These are phyloP conservation scores for Dictyostelium brefeldianum DNA, from an alignment of 78 protist genomes.

Conservation along the genomic window DNA sequence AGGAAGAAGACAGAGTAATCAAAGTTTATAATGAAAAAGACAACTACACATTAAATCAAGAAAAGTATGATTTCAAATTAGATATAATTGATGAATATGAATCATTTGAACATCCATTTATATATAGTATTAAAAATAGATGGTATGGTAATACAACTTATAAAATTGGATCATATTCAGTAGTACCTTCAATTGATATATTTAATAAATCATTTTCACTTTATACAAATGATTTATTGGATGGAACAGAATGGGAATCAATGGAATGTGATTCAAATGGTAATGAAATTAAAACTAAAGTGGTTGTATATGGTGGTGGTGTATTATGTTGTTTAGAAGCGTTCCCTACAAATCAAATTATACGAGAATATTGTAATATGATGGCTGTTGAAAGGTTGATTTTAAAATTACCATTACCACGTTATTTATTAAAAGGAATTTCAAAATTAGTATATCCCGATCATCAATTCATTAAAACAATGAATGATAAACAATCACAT, in stretches of 20 bases:
- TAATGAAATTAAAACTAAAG: background rate
- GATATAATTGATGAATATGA: constrained; percentile 2
- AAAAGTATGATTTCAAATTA: background rate
- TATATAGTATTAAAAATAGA: constrained; percentile 7
- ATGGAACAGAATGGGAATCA: background rate
- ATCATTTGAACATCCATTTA: constrained; percentile 10
- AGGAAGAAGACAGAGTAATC: background rate
- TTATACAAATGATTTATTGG: constrained; percentile 2
- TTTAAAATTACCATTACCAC: constrained; percentile 16
- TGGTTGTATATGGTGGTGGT: constrained; percentile 1
- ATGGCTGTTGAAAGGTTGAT: background rate
- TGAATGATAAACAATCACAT: background rate
- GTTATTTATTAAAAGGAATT: background rate
- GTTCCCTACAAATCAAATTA: background rate
- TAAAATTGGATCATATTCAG: background rate
- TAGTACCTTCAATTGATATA: background rate
- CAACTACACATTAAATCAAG: background rate
- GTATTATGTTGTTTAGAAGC: constrained; percentile 9
- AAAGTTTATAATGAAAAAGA: background rate
- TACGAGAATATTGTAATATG: background rate
- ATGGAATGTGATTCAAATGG: background rate
- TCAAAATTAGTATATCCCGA: background rate
- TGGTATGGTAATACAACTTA: background rate
- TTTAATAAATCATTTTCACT: constrained; percentile 7
- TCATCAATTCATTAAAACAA: background rate